Percentiles rank a stretch among this genome's conserved stretches.
Evolutionary conservation across 2,329 filamentous ascomycete genomes (phyloP).

Genomic region (Leptographium lundbergii): DNA sequence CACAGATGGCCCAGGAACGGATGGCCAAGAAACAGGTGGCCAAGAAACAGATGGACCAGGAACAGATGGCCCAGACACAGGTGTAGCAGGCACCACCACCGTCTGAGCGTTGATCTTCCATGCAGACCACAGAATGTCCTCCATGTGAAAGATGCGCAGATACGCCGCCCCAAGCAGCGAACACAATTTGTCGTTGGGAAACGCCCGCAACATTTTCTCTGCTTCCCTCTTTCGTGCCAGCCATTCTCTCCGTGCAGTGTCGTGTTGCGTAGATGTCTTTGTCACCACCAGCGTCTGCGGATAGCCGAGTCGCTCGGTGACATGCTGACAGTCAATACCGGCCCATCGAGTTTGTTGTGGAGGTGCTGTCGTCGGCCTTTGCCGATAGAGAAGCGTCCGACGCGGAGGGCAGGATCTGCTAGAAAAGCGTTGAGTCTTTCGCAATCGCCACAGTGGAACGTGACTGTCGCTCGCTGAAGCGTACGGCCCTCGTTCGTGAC

Average conservation of each 20-base stretch:
- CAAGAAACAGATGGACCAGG: background rate
- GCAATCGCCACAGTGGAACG: background rate
- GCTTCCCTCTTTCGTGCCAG: background rate
- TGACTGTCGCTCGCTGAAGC: background rate
- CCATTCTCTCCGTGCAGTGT: background rate
- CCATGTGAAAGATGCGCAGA: background rate
- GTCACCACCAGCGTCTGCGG: conserved; percentile 1
- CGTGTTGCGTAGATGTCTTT: background rate
- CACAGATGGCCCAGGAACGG: background rate
- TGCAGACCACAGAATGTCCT: background rate
- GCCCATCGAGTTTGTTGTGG: background rate
- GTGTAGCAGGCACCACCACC: background rate
- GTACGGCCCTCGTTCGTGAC: background rate
- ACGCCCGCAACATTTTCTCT: background rate
- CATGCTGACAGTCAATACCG: background rate
- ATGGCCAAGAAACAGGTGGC: no score
- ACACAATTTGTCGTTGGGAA: background rate
- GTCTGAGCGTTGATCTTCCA: background rate
- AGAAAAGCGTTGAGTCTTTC: background rate
- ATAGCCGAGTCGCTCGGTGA: background rate
- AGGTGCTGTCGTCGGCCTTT: background rate
- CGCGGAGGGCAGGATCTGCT: background rate
- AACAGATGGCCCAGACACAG: background rate
- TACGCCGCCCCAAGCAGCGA: background rate
- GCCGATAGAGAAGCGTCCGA: background rate